phyloP scores from a whole-genome alignment of 73 alveolate species.

The Paramecium sonneborni region DNA sequence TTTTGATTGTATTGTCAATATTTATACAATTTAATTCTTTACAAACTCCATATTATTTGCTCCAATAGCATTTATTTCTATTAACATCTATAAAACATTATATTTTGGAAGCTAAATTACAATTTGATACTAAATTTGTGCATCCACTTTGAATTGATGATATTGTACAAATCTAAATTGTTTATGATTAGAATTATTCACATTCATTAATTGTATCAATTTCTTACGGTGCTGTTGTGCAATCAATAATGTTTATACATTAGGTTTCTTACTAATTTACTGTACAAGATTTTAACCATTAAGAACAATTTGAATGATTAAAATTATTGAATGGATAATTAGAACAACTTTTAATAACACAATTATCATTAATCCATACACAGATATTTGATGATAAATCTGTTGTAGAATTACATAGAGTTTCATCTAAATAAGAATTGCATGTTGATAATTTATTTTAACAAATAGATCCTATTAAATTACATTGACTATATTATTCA shows the following conservation, averaged over 20 bases:
- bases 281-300: neutral
- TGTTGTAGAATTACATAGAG: neutral
- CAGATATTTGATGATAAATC: neutral
- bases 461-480: neutral
- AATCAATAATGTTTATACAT: neutral
- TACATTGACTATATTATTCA: neutral
- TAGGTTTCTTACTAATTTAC: neutral
- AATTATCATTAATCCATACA: neutral
- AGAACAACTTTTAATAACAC: neutral
- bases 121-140: neutral
- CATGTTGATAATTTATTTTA: neutral
- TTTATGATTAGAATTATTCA: neutral
- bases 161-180: neutral
- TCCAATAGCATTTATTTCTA: neutral
- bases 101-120: neutral
- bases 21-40: neutral
- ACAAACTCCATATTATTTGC: neutral
- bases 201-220: neutral
- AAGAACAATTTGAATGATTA: neutral
- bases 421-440: neutral
- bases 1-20: neutral
- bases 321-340: neutral
- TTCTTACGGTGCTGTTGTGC: neutral
- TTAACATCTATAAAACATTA: neutral
- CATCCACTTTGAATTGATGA: neutral